Percentiles rank a stretch among this genome's conserved stretches.
Evolutionary conservation across 1,284 basidiomycete species (phyloP).

Genomic region (Cutaneotrichosporon cyanovorans): DNA sequence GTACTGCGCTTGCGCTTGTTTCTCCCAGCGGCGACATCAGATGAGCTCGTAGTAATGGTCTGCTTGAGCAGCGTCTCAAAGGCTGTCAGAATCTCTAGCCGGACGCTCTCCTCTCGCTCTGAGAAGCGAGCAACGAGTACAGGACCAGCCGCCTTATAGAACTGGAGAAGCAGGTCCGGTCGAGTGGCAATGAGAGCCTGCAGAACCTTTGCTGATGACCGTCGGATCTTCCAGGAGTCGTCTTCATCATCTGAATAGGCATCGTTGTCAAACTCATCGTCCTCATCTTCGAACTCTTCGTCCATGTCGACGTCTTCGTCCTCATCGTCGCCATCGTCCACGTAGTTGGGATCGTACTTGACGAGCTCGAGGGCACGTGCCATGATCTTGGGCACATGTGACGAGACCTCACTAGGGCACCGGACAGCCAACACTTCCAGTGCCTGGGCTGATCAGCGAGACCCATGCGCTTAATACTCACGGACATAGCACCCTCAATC

Average conservation of each 20-base stretch:
- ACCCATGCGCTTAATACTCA: slow-evolving; percentile 7
- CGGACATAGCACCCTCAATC: slow-evolving; percentile 36
- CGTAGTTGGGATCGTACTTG: slow-evolving; percentile 96
- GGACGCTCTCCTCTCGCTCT: slow-evolving; percentile 92
- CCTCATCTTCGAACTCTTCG: slow-evolving; percentile 41
- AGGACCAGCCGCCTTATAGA: slow-evolving; percentile 79
- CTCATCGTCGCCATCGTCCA: slow-evolving; percentile 62
- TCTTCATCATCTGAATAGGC: slow-evolving; percentile 97
- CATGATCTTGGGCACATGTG: slow-evolving; percentile 63
- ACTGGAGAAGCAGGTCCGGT: slow-evolving; percentile 68
- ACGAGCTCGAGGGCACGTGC: slow-evolving; percentile 67
- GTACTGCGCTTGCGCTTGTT: slow-evolving; percentile 64
- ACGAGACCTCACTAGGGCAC: slow-evolving; percentile 71
- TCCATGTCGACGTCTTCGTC: slow-evolving; percentile 59
- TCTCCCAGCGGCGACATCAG: slow-evolving; percentile 27
- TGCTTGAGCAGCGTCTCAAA: slow-evolving; percentile 74
- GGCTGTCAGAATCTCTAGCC: slow-evolving; percentile 85
- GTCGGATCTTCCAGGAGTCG: slow-evolving; percentile 95
- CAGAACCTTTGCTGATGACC: slow-evolving; percentile 84
- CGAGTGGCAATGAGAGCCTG: slow-evolving; percentile 77
- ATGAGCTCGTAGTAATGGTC: slow-evolving; percentile 48
- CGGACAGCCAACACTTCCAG: slow-evolving; percentile 74
- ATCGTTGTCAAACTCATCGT: slow-evolving; percentile 60
- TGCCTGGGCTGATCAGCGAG: slow-evolving; percentile 50
- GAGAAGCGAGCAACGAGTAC: slow-evolving; percentile 81